Base-by-base conservation (phyloP, 2,329 filamentous ascomycete genomes). In the Leptographium procerum region DNA sequence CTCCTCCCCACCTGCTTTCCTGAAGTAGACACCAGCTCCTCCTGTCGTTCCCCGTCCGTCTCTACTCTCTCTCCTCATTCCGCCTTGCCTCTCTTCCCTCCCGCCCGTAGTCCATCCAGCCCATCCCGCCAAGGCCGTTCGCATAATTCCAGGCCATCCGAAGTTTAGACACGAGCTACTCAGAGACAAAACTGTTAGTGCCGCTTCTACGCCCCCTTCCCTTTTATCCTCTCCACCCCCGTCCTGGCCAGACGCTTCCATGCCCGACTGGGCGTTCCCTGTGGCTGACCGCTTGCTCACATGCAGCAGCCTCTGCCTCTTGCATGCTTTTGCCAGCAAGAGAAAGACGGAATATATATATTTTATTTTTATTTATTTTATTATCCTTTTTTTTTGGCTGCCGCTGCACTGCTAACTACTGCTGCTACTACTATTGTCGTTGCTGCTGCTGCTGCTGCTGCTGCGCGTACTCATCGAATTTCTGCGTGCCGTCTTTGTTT, bases 161-260 rank as follows among this genome's bases (percentile, higher is more conserved):
- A 50, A 14, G 40, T 43, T 33, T 19, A 8, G n/a, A n/a, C n/a
- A n/a, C n/a, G 28, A 24, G 24, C 24, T 50, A 13, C n/a, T 50
- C 24, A 29, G 29, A 29, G 24, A 16, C 43, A 33, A 33, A 33
- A 28, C 11, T 28, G 47, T 50, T 26, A 24, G 26, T 50, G 22
- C 26, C n/a, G n/a, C 22, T 28, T 50, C 6, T 28, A 16, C 40
- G 7, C 40, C 40, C 40, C 40, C 26, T 26, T 33, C 14, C n/a
- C n/a, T n/a, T n/a, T n/a, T n/a, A n/a, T n/a, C 33, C 52, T 54
- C 53, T 55, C 53, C 53, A 45, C 53, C 26, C 53, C 26, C 22
- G 16, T 19, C 40, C 10, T n/a, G 53, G 40, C 52, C 36, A 55
- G 52, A 45, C 52, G 52, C 36, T 55, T 55, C 53, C 33, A 55